phyloP scores from a whole-genome alignment of 192 early-diverging fungal species.

The Coemansia sp. region DNA sequence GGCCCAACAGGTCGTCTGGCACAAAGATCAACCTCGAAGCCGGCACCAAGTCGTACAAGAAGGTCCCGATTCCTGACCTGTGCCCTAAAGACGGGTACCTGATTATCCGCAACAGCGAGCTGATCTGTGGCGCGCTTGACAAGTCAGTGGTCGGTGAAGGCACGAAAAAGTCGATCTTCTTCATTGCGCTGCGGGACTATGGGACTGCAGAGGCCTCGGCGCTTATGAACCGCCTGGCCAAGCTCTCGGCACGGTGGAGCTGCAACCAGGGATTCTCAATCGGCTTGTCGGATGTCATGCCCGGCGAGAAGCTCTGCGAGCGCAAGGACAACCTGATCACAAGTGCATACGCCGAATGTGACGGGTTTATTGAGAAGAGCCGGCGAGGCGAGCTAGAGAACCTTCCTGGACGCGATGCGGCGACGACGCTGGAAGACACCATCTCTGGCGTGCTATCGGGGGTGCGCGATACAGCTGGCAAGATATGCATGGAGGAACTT shows the following conservation, averaged over 20 bases:
- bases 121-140: constrained; percentile 91
- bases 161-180: constrained; percentile 92
- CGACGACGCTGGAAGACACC: constrained; percentile 79
- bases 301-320: constrained; percentile 65
- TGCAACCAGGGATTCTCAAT: constrained; percentile 96
- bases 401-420: constrained; percentile 79
- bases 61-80: constrained; percentile 59
- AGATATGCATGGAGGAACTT: constrained; percentile 87
- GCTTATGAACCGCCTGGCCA: constrained; percentile 93
- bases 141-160: constrained; percentile 96
- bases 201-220: constrained; percentile 78
- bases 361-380: constrained; percentile 68
- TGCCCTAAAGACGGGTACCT: constrained; percentile 88
- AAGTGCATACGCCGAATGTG: constrained; percentile 80
- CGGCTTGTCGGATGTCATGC: constrained; percentile 95
- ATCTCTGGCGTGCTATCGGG: constrained; percentile 83
- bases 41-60: constrained; percentile 70
- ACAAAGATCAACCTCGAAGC: constrained; percentile 84
- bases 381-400: constrained; percentile 69
- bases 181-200: constrained; percentile 87
- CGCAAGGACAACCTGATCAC: constrained; percentile 75
- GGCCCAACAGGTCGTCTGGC: constrained; percentile 66
- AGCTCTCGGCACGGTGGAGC: constrained; percentile 87
- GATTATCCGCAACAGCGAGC: constrained; percentile 88
- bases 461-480: constrained; percentile 89